Evolutionary conservation across 2,329 filamentous ascomycete species (phyloP), one percentile per base, ranked within the genome.

Genomic region (Nectriaceae sp.): DNA sequence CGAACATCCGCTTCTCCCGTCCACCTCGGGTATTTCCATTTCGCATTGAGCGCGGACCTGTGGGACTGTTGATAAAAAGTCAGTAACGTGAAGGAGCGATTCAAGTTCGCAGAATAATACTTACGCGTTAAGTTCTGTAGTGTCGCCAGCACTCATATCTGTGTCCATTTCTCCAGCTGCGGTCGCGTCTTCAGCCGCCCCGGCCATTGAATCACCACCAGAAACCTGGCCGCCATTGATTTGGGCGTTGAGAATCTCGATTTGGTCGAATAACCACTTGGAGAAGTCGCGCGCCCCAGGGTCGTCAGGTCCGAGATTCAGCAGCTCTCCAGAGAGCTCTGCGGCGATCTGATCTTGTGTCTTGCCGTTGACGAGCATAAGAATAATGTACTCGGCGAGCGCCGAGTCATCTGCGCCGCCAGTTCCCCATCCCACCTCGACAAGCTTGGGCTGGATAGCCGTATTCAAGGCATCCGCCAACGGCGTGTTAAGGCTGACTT

Each of bases 351-450:
- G 88, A 42, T 92, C 85, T 67, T 96, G 87, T 4, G 88, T 91
- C 71, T 96, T 97, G 62, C 92, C 90, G 72, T 97, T 97, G 54
- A 90, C 90, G 24, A 99, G 82, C 93, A 97, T 97, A 55, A 97
- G 83, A 50, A 97, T 88, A 59, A 99, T 94, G 74, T 97, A 99
- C 74, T 99, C 94, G 50, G 91, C 87, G 50, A 99, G 82, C 31
- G 90, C 89, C 20, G 87, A 86, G 69, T 93, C 90, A 60, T 90
- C 88, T 47, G 74, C 73, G 53, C 87, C 88, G 59, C 87, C 87
- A 22, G 88, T 85, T 53, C 85, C 91, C 93, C 94, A 97, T 63
- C 92, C 93, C 58, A 92, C 87, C 72, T 99, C 93, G 50, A 90
- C 83, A 49, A 99, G 79, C 75, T 97, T 97, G 24, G 90, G 88